A percentile compares a stretch with the other conserved stretches of the same genome.
These are phyloP conservation scores for Pelargonium myrrhifolium DNA, from an alignment of 441 rosid genomes.

Conservation along the genomic window DNA sequence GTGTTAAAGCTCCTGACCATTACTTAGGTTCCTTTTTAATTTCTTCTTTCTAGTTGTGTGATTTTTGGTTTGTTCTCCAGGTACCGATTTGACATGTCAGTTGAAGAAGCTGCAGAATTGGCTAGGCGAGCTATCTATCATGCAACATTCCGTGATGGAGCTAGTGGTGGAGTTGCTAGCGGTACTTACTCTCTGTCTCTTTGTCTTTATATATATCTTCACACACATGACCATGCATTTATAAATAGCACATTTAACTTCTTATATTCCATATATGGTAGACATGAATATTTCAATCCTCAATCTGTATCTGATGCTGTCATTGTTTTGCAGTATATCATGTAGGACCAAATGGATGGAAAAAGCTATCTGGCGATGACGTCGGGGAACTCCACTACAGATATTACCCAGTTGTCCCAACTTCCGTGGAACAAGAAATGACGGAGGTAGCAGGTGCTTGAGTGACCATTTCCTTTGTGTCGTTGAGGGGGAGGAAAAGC, in stretches of 20 bases:
- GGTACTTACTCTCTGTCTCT: conserved; percentile 37
- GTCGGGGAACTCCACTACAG: conserved; percentile 89
- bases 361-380: conserved; percentile 91
- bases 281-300: too few species aligned
- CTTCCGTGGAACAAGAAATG: conserved; percentile 80
- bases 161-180: conserved; percentile 99
- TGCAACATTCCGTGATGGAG: conserved; percentile 97
- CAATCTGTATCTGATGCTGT: too few species aligned
- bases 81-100: conserved; percentile 72
- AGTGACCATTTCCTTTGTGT: conserved; percentile 2
- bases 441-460: conserved; percentile 45
- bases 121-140: conserved; percentile 96
- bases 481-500: background rate
- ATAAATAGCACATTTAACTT: too few species aligned
- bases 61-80: conserved; percentile 25
- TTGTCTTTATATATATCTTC: background rate
- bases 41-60: background rate
- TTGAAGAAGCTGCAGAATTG: conserved; percentile 91
- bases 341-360: conserved; percentile 93
- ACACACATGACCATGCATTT: background rate
- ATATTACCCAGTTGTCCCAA: conserved; percentile 61
- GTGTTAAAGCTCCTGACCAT: conserved; percentile 16
- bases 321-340: conserved; percentile 53
- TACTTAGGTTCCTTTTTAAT: background rate
- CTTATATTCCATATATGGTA: too few species aligned